Conservation (phyloP, 2,329 filamentous ascomycete species). For the Phaeomoniella chlamydospora region DNA sequence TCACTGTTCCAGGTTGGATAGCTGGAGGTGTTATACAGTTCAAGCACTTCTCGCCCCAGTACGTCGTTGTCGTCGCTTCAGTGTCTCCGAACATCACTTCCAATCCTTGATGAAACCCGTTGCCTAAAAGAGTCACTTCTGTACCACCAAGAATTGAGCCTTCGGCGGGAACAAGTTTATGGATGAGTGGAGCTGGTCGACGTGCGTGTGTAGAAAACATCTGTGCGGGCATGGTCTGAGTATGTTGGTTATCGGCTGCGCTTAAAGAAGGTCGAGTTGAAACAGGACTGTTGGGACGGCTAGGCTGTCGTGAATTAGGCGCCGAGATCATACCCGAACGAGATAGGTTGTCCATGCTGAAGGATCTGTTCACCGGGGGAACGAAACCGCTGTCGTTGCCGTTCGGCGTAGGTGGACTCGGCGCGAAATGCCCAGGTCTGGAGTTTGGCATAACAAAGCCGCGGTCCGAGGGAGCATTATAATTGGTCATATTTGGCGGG, state of each 20-base stretch:
- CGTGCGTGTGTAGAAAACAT: slow-evolving; percentile 25
- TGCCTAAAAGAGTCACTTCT: slow-evolving; percentile 74
- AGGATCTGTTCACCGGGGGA: slow-evolving; percentile 40
- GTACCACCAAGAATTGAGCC: slow-evolving; percentile 72
- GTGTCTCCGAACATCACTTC: slow-evolving; percentile 74
- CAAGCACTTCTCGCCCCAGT: slow-evolving; percentile 66
- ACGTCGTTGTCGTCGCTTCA: slow-evolving; percentile 58
- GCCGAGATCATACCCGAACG: slow-evolving; percentile 56
- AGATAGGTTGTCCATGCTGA: slow-evolving; percentile 50
- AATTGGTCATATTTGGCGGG: slow-evolving; percentile 20
- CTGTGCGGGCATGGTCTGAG: slow-evolving; percentile 15
- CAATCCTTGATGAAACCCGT: slow-evolving; percentile 62
- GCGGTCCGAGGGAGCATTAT: slow-evolving; percentile 25
- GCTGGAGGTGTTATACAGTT: slow-evolving; percentile 66
- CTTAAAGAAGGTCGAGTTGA: slow-evolving; percentile 28
- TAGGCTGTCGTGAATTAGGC: slow-evolving; percentile 57
- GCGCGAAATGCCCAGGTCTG: slow-evolving; percentile 35
- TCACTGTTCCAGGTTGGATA: slow-evolving; percentile 50
- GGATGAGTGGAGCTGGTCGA: slow-evolving; percentile 50
- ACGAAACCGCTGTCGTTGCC: slow-evolving; percentile 47
- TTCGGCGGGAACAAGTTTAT: slow-evolving; percentile 71
- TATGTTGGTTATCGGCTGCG: slow-evolving; percentile 18
- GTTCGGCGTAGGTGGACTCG: slow-evolving; percentile 52
- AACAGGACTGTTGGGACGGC: slow-evolving; percentile 61
- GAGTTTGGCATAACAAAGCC: slow-evolving; percentile 29